A percentile compares a stretch with the other conserved stretches of the same genome.
phyloP scores from a whole-genome alignment of 306 rosid genomes.

The Argentina anserina region DNA sequence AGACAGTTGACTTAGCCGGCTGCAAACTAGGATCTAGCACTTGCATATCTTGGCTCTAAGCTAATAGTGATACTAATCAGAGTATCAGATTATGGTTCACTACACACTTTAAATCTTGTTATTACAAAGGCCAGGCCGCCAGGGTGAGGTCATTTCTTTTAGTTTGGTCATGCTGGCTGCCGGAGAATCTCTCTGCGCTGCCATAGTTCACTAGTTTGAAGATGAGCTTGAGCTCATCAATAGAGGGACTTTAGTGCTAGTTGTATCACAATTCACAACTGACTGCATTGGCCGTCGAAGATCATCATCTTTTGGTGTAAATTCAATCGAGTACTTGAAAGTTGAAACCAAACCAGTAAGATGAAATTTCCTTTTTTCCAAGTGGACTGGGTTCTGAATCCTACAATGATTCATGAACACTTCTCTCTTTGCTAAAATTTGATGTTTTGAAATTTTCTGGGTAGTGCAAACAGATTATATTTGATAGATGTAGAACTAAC shows the following conservation, averaged over 20 bases:
- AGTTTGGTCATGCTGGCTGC: no score
- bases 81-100: background rate
- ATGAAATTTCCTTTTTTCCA: background rate
- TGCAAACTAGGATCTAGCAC: slow-evolving; percentile 2
- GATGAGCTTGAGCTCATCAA: no score
- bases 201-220: no score
- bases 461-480: background rate
- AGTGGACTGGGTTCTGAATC: background rate
- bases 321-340: no score
- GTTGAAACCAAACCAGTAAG: background rate
- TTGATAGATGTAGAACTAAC: background rate
- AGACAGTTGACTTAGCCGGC: background rate
- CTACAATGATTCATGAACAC: no score
- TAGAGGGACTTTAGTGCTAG: no score
- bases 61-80: background rate
- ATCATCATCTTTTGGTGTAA: no score
- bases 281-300: no score
- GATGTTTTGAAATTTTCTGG: background rate
- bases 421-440: background rate
- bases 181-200: no score
- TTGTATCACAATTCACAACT: no score
- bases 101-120: background rate
- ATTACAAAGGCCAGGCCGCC: no score
- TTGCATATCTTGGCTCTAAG: background rate
- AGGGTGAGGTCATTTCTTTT: no score